Percentiles rank a stretch among this genome's conserved stretches.
These are phyloP conservation scores for Talaromyces sp. DNA, from an alignment of 2,329 filamentous ascomycete genomes.

Conservation along the genomic window DNA sequence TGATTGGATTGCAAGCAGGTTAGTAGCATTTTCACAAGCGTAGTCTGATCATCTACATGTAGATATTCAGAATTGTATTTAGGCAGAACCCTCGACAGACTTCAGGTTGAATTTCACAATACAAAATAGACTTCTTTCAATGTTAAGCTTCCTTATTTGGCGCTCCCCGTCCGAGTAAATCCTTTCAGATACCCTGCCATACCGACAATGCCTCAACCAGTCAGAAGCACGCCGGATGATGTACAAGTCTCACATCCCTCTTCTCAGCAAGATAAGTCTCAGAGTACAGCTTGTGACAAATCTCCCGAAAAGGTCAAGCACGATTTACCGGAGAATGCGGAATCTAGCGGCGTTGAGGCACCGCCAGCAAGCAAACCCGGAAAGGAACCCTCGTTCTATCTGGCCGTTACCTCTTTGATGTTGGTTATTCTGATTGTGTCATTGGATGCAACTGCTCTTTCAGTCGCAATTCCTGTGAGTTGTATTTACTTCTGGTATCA, in stretches of 20 bases:
- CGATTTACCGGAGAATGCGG: not conserved
- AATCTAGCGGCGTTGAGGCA: not conserved
- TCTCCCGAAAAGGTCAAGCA: not conserved
- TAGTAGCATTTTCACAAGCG: not conserved
- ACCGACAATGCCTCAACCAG: not conserved
- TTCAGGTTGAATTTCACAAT: not conserved
- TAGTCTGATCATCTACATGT: not conserved
- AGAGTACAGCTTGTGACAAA: not conserved
- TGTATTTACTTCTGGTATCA: not conserved
- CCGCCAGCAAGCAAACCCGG: not conserved
- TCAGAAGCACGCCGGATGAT: not conserved
- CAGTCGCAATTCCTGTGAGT: conserved; percentile 6
- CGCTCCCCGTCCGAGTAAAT: not conserved
- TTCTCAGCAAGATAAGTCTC: not conserved
- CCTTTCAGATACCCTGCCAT: not conserved
- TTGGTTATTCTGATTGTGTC: conserved; percentile 24
- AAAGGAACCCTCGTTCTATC: not conserved
- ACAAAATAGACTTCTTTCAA: not conserved
- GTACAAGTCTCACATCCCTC: not conserved
- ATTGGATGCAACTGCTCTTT: conserved; percentile 1
- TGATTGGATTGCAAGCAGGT: not conserved
- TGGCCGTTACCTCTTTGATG: conserved; percentile 21
- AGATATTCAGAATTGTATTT: not conserved
- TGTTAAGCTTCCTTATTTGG: too few relatives aligned
- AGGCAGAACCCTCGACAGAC: not conserved